Base-by-base conservation (phyloP, 2,329 filamentous ascomycete genomes). In the Gliomastix tumulicola region DNA sequence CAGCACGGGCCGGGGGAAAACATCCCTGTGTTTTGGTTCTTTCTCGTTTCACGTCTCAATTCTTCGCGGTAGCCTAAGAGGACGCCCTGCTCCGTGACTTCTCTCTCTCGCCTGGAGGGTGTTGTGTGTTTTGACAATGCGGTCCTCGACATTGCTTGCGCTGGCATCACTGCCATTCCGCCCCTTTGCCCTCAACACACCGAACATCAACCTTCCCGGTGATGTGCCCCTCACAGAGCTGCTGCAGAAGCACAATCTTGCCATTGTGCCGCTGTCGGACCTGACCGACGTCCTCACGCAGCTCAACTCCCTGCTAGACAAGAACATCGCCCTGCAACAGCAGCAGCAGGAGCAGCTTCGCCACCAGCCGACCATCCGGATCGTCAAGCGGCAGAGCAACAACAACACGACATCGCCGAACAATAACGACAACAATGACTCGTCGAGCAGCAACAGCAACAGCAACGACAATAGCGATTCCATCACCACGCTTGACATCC, bases 201-300 rank as follows among this genome's bases (percentile, higher is more conserved):
- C 21, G 15, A 17, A 20, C 13, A 8, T 22, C 25, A 21, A 30
- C 18, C 16, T 31, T 7, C 25, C 13, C 6, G 18, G 15, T 13
- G 61, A 63, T 35, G 37, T 60, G 11, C 53, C 63, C 15, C 57
- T 68, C 17, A 62, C 63, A 17, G 60, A 60, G 31, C 46, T 63
- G 31, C 48, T 68, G 28, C 58, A 57, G 30, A 67, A 57, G 46
- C 62, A 67, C 46, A 65, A 66, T 36, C 50, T 68, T 21, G 65
- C 59, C 20, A 47, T 68, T 34, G 64, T 67, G 7, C 64, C 65
- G 22, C 55, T 62, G n/a, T 63, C 60, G 32, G 63, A 68, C 37
- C 59, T 68, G 37, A 64, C 63, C n/a, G 63, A 67, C 30, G 62
- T 58, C 2, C 41, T 68, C 13, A 59, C 57, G 6, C 63, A 68